These are phyloP conservation scores for Picocystis sp. DNA, from an alignment of 163 green algal genomes.

Conservation along the genomic window DNA sequence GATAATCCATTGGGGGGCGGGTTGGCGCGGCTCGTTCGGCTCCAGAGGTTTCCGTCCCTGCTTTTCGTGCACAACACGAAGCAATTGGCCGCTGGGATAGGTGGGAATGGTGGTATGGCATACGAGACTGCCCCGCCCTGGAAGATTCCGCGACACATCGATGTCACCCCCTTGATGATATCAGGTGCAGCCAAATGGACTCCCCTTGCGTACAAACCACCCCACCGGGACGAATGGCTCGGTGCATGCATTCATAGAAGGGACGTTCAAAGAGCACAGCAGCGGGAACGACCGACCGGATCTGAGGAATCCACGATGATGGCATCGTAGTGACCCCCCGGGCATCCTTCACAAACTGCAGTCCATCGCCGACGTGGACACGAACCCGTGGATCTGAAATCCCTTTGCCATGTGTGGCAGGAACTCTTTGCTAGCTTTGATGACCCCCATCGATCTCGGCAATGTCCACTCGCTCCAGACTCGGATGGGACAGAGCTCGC, in stretches of 20 bases:
- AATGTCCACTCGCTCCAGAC: conserved; percentile 78
- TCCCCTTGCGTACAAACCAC: conserved; percentile 87
- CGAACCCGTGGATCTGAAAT: conserved; percentile 77
- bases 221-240: conserved; percentile 75
- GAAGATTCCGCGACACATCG: conserved; percentile 74
- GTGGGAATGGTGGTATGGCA: conserved; percentile 89
- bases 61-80: conserved; percentile 87
- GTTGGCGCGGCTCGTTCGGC: neutral
- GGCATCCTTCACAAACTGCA: conserved; percentile 55
- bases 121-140: conserved; percentile 73
- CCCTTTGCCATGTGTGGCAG: conserved; percentile 80
- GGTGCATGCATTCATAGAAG: conserved; percentile 90
- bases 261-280: conserved; percentile 88
- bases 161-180: conserved; percentile 80
- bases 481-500: conserved; percentile 68
- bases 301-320: conserved; percentile 98
- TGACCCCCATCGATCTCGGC: conserved; percentile 95
- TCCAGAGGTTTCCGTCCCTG: conserved; percentile 21
- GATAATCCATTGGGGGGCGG: neutral
- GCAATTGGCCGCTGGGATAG: conserved; percentile 90
- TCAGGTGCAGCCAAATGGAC: conserved; percentile 87
- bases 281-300: conserved; percentile 83
- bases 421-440: conserved; percentile 67
- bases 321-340: conserved; percentile 69
- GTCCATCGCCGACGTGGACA: conserved; percentile 20